Base-by-base conservation (phyloP, 108 stramenopile genomes). In the Epithemia pelagica region DNA sequence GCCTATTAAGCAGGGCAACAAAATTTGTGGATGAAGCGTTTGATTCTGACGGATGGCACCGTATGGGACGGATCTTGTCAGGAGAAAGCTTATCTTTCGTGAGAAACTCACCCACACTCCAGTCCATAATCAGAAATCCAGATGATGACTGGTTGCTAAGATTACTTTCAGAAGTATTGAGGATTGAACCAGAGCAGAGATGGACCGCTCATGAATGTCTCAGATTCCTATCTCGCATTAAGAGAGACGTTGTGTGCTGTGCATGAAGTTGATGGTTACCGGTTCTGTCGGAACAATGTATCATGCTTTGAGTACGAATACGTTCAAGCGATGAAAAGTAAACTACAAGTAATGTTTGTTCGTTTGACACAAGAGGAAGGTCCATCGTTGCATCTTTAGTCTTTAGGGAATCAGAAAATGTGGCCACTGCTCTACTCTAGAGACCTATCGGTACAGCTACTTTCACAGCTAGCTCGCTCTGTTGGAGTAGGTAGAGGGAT, bases 181-280 rank as follows among this genome's bases (percentile, higher is more conserved):
- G 77, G 20, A 89, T 88, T 52, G 86, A 92, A 75, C 88, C 91
- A 0, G 64, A 78, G 32, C 70, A 78, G 21, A 69, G 91, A 59
- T 72, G 74, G 22, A 83, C 84, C n/a, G 91, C 91, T 70, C 80
- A 30, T 72, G 78, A 67, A 31, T 28, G 61, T 61, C 53, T 54
- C 54, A 65, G 56, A 68, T 81, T 56, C 64, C 74, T 69, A 7
- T 15, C 52, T 28, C 52, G 59, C 8, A 61, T 61, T 31, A 56
- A 30, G 46, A 52, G 65, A 56, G 30, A 66, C 30, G 22, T 55
- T 28, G 54, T 56, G 2, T 7, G 65, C n/a, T 66, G 53, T 56
- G 32, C 62, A n/a, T n/a, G n/a, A n/a, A n/a, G n/a, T n/a, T n/a
- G n/a, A n/a, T n/a, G n/a, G n/a, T n/a, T n/a, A n/a, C n/a, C n/a